These are phyloP conservation scores for Microsporum audouinii DNA, from an alignment of 2,329 filamentous ascomycete genomes.

Conservation along the genomic window DNA sequence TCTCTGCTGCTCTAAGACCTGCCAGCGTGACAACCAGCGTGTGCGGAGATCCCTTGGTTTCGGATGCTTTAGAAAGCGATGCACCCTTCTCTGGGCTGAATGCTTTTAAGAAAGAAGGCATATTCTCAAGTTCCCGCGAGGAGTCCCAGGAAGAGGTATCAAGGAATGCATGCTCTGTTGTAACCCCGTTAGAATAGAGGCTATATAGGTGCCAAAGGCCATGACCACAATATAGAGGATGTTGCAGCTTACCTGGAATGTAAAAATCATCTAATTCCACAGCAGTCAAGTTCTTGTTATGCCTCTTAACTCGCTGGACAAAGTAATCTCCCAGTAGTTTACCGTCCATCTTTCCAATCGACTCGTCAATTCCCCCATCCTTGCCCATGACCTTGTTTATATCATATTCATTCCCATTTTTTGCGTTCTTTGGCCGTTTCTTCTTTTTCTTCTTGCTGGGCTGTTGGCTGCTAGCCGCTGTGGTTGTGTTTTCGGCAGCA, in stretches of 20 bases:
- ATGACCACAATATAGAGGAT: not conserved
- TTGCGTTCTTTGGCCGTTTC: slow-evolving; percentile 9
- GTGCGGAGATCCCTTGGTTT: slow-evolving; percentile 63
- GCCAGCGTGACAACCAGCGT: slow-evolving; percentile 80
- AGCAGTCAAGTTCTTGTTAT: slow-evolving; percentile 66
- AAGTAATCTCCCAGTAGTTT: slow-evolving; percentile 76
- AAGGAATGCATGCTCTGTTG: slow-evolving; percentile 56
- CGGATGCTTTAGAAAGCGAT: slow-evolving; percentile 52
- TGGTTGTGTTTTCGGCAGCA: slow-evolving; percentile 19
- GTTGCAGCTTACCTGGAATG: slow-evolving; percentile 52
- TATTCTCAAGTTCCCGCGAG: slow-evolving; percentile 55
- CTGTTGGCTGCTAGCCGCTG: slow-evolving; percentile 18
- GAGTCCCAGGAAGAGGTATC: slow-evolving; percentile 68
- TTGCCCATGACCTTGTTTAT: slow-evolving; percentile 38
- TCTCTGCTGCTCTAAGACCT: slow-evolving; percentile 73
- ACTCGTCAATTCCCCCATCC: slow-evolving; percentile 64
- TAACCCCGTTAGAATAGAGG: not conserved
- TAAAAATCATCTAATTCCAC: slow-evolving; percentile 77
- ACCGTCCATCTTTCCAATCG: slow-evolving; percentile 72
- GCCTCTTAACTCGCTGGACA: slow-evolving; percentile 63
- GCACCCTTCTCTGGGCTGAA: slow-evolving; percentile 43
- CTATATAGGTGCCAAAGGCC: not conserved
- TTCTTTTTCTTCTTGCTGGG: slow-evolving; percentile 25
- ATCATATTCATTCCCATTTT: slow-evolving; percentile 18
- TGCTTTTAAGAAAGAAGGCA: slow-evolving; percentile 66